Percentiles rank a stretch among this genome's conserved stretches.
Conservation (phyloP, 352 stramenopile species). For the Globisporangium nunn region DNA sequence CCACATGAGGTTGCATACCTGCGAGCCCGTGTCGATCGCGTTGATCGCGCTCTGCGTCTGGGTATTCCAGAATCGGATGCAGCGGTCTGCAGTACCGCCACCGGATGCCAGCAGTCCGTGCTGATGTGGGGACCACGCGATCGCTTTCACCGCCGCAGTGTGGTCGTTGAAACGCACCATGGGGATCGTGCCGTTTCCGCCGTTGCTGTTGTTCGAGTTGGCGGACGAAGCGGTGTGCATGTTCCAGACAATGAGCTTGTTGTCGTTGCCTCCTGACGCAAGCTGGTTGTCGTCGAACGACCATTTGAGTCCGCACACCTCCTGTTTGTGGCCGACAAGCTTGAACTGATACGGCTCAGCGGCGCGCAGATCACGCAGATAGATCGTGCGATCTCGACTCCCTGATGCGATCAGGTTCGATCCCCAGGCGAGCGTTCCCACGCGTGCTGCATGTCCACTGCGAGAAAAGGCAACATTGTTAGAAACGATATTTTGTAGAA, state of each 20-base stretch:
- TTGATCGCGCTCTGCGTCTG: conserved; percentile 85
- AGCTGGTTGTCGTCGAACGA: conserved; percentile 91
- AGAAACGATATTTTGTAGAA: no score
- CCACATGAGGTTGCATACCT: conserved; percentile 98
- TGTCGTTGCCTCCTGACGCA: conserved; percentile 96
- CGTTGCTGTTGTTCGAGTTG: neutral
- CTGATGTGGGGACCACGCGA: conserved; percentile 96
- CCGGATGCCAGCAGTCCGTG: conserved; percentile 93
- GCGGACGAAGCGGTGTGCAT: conserved; percentile 35
- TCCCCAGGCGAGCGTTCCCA: conserved; percentile 92
- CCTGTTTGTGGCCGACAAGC: conserved; percentile 66
- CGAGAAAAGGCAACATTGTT: no score
- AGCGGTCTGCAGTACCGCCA: conserved; percentile 94
- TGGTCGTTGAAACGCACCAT: conserved; percentile 92
- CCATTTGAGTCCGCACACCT: conserved; percentile 96
- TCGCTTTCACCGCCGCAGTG: conserved; percentile 96
- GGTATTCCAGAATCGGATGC: conserved; percentile 98
- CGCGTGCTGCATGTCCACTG: conserved; percentile 87
- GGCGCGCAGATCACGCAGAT: conserved; percentile 87
- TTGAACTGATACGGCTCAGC: conserved; percentile 46
- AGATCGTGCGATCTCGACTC: conserved; percentile 92
- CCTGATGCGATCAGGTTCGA: conserved; percentile 89
- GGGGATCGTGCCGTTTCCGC: conserved; percentile 35
- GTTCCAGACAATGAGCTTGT: conserved; percentile 97
- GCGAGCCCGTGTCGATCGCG: conserved; percentile 93